Evolutionary conservation across 331 rosid genomes (phyloP), one percentile per base, ranked within the genome.

Genomic region (Ulmus americana): DNA sequence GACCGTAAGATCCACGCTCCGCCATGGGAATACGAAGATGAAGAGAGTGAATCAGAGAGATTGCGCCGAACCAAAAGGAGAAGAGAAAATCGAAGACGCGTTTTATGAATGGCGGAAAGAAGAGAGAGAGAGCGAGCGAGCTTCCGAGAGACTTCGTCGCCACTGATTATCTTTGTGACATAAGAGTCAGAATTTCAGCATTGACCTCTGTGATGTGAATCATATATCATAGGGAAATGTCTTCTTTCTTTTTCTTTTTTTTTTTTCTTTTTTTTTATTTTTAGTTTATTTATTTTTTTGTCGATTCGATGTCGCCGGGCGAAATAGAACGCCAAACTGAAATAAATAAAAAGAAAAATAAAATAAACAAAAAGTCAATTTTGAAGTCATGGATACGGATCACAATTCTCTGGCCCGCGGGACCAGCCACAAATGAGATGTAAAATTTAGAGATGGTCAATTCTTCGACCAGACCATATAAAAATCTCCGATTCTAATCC

Each of bases 1-100:
- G 64, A 57, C 73, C 85, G 53, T 56, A 78, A 35, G 91, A 81
- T 83, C 80, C 82, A 65, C 73, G 76, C 66, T 87, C 92, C 70
- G 95, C 92, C 97, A 90, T 90, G 72, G 71, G 10, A 55, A 43
- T 15, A 15, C 6, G 48, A 28, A 16, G 35, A 43, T 8, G 15
- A 9, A 51, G 45, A 56, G 59, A 45, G 43, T 50, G 52, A 71
- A 55, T 66, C 55, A 13, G 56, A 64, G 77, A 66, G 59, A 55
- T 3, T 10, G 59, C 5, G 8, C 18, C 8, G 13, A 43, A 51
- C 11, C 16, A 3, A 58, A 15, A 48, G 52, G 48, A 67, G 48
- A 13, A 35, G 41, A 6, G 2, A 5, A 43, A 16, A 16, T 45
- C 13, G 55, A 42, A 55, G 64, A 18, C 51, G 61, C 14, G 51